A percentile compares a stretch with the other conserved stretches of the same genome.
Evolutionary conservation across 108 stramenopile genomes (phyloP).

Genomic region (Parmales sp.): DNA sequence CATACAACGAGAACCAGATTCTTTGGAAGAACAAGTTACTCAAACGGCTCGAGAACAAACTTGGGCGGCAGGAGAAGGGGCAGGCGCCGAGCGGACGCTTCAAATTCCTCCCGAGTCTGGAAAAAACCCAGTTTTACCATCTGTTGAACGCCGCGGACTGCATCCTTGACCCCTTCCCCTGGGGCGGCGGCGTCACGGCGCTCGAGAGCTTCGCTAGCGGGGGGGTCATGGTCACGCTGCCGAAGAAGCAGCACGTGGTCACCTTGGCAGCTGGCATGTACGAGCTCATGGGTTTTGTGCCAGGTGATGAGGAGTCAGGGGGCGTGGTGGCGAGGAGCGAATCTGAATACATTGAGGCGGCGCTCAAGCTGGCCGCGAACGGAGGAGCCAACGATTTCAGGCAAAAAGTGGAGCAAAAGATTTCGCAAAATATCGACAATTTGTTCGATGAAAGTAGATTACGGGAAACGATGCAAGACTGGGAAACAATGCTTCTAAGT

Average conservation of each 20-base stretch:
- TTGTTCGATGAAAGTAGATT: constrained; percentile 18
- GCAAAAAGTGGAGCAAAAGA: too few relatives aligned
- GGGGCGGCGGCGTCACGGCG: constrained; percentile 30
- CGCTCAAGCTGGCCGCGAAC: neutral
- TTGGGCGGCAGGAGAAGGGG: neutral
- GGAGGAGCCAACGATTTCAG: too few relatives aligned
- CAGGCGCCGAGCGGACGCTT: neutral
- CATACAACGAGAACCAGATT: neutral
- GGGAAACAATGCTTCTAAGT: constrained; percentile 17
- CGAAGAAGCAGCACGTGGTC: constrained; percentile 21
- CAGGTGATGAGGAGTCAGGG: neutral
- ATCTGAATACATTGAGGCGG: neutral
- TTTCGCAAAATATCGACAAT: too few relatives aligned
- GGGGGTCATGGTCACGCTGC: constrained; percentile 29
- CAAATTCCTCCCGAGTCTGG: constrained; percentile 11
- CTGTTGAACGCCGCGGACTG: constrained; percentile 21
- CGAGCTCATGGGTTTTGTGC: constrained; percentile 28
- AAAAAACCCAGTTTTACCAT: constrained; percentile 17
- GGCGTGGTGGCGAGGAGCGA: neutral
- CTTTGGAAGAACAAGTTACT: constrained; percentile 2
- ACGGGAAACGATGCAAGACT: constrained; percentile 14
- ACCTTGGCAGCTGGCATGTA: constrained; percentile 35
- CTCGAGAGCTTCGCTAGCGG: constrained; percentile 30
- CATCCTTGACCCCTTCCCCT: constrained; percentile 34
- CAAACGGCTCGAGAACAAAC: neutral